Percentiles rank a stretch among this genome's conserved stretches.
phyloP scores from a whole-genome alignment of 2,329 filamentous ascomycete genomes.

The Xenoacremonium recifei region DNA sequence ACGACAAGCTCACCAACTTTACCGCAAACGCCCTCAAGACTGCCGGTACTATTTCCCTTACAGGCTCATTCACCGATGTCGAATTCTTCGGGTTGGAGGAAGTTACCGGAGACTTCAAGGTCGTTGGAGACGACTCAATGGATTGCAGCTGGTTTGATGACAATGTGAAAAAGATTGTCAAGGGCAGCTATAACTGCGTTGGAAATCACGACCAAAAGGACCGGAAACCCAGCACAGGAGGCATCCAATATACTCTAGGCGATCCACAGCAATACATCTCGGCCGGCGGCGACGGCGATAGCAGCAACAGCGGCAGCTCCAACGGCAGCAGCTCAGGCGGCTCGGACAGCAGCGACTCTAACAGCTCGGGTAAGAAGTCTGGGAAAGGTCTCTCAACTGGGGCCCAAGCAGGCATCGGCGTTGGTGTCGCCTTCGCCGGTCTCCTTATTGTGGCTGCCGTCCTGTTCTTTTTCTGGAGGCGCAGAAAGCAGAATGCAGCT shows the following conservation, averaged over 20 bases:
- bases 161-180: constrained; percentile 24
- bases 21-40: constrained; percentile 27
- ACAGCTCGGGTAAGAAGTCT: constrained; percentile 1
- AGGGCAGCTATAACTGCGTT: constrained; percentile 22
- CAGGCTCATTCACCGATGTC: constrained; percentile 23
- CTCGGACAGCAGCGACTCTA: not conserved
- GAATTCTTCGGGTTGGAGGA: constrained; percentile 26
- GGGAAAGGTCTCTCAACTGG: constrained; percentile 20
- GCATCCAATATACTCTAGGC: constrained; percentile 25
- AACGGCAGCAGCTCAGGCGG: constrained; percentile 3
- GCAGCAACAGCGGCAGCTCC: not conserved
- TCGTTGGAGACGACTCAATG: constrained; percentile 23
- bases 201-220: constrained; percentile 25
- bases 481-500: constrained; percentile 5
- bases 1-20: constrained; percentile 23
- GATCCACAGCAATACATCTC: constrained; percentile 23
- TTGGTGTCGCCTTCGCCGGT: constrained; percentile 13
- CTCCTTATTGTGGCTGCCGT: constrained; percentile 8
- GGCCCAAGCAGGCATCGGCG: constrained; percentile 22
- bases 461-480: constrained; percentile 19
- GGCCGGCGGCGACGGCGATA: constrained; percentile 4
- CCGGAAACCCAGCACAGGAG: constrained; percentile 24
- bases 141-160: constrained; percentile 30
- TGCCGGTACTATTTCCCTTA: constrained; percentile 22
- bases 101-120: constrained; percentile 27